Evolutionary conservation across 108 stramenopile species (phyloP).

Genomic region (Bacterosira constricta): DNA sequence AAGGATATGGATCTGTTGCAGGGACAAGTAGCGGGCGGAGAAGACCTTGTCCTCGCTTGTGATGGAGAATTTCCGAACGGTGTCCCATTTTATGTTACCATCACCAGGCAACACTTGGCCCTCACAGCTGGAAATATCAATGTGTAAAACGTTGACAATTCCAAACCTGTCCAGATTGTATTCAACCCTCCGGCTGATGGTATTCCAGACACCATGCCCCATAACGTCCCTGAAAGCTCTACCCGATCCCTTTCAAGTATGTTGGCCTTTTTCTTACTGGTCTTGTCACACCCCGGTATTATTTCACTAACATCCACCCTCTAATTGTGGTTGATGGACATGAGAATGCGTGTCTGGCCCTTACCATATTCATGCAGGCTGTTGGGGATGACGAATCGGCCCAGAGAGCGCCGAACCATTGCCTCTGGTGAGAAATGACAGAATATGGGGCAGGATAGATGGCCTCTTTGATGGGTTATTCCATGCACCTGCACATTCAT

Average conservation of each 20-base stretch:
- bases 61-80: too few species aligned
- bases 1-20: too few species aligned
- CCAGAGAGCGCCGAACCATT: background rate
- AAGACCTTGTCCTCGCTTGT: too few species aligned
- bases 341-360: background rate
- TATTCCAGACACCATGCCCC: background rate
- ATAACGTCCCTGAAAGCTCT: background rate
- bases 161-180: too few species aligned
- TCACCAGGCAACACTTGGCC: too few species aligned
- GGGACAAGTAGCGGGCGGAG: too few species aligned
- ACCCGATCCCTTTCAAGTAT: conserved; percentile 17
- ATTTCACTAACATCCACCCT: conserved; percentile 7
- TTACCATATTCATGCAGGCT: background rate
- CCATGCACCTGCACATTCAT: too few species aligned
- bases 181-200: too few species aligned
- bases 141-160: too few species aligned
- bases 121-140: too few species aligned
- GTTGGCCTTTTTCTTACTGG: conserved; percentile 6
- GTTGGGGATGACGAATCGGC: background rate
- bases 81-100: too few species aligned
- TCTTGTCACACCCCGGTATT: conserved; percentile 9
- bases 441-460: background rate
- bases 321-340: conserved; percentile 5
- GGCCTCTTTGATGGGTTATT: background rate
- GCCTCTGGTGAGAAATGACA: background rate